Evolutionary conservation across 177 flowering plant genomes (phyloP), one percentile per base, ranked within the genome.

Genomic region (Vitis hybrid): DNA sequence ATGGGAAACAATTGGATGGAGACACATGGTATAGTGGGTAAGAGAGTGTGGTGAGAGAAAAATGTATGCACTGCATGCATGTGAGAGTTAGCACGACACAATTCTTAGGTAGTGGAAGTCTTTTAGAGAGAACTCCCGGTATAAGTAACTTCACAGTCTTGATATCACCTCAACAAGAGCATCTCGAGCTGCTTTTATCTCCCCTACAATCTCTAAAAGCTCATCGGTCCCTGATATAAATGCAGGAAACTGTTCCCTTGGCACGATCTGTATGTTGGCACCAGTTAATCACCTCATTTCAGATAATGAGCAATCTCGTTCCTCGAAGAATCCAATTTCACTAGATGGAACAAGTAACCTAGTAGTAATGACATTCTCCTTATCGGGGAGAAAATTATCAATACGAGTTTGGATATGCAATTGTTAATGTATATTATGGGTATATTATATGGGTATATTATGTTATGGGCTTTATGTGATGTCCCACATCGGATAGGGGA

Each of bases 141-240:
- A 94, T 14, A 92, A 61, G 62, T 82, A 77, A 76, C 82, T 86
- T 51, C 98, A 78, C 19, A 92, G 70, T 76, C 87, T 86, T 70
- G 85, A 80, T 56, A 98, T 94, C 79, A 96, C 76, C 84, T 94
- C 97, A 61, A 96, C 81, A 71, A 96, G 84, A 71, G 98, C 99
- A 70, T 86, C 90, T 72, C 99, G 83, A 65, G 97, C 89, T 73
- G 91, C 90, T 75, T 79, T 89, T 74, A 96, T 96, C 80, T 90
- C 97, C 51, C 98, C 99, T 20, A 82, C 87, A 71, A 96, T 94
- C 99, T 96, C 97, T 60, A 96, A 78, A 81, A 94, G 82, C 71
- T 88, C 97, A 75, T 89, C 91, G 7, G 73, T 55, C 62, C 78
- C 87, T n/a, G 83, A 64, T 20, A 82, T 71, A 71, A 81, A 86